A percentile compares a stretch with the other conserved stretches of the same genome.
phyloP scores from a whole-genome alignment of 768 basidiomycete genomes.

The Lyophyllum decastes region DNA sequence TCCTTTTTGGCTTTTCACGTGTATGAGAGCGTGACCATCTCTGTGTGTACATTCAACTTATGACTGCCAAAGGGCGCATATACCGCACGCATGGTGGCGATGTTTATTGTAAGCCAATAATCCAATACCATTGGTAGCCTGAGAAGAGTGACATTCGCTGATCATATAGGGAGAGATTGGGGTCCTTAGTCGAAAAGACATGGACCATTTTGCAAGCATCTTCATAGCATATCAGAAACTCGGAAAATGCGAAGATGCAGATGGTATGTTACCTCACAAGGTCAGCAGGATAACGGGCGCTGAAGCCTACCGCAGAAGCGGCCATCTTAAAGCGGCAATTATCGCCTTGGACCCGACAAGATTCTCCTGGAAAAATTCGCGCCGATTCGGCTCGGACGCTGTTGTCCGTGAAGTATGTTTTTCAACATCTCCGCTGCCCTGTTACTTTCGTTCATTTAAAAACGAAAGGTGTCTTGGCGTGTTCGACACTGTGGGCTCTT shows the following conservation, averaged over 20 bases:
- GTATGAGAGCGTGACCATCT: constrained; percentile 31
- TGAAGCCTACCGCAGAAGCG: constrained; percentile 1
- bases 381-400: constrained; percentile 43
- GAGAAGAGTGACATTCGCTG: no score
- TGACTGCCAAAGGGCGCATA: constrained; percentile 60
- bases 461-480: constrained; percentile 63
- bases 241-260: constrained; percentile 50
- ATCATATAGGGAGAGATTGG: constrained; percentile 63
- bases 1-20: constrained; percentile 77
- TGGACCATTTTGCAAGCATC: constrained; percentile 71
- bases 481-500: constrained; percentile 76
- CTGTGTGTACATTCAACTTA: constrained; percentile 1
- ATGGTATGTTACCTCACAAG: constrained; percentile 33
- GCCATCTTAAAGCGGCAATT: constrained; percentile 42
- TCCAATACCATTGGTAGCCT: not conserved
- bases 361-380: constrained; percentile 54
- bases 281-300: not conserved
- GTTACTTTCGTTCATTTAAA: not conserved
- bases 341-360: constrained; percentile 51
- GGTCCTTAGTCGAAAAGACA: constrained; percentile 66
- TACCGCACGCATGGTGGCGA: constrained; percentile 73
- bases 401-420: constrained; percentile 64
- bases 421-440: not conserved
- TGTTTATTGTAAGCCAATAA: constrained; percentile 54
- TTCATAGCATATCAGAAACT: constrained; percentile 64